These are phyloP conservation scores for Pilatotrama ljubarskyi DNA, from an alignment of 768 basidiomycete genomes.

Conservation along the genomic window DNA sequence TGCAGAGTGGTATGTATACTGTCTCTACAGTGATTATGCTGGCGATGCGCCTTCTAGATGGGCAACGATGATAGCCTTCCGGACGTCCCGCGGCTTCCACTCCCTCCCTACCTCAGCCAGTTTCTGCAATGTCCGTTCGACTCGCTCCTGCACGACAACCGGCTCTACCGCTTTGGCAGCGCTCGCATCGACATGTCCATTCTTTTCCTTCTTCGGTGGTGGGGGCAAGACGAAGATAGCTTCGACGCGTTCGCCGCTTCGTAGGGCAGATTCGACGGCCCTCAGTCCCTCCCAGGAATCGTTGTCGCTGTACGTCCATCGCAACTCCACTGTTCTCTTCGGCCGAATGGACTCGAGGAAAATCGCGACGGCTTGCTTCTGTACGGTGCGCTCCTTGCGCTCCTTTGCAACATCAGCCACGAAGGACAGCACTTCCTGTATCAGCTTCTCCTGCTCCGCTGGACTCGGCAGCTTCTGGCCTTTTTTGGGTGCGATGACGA, in stretches of 20 bases:
- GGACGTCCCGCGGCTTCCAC: constrained; percentile 48
- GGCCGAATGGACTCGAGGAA: constrained; percentile 6
- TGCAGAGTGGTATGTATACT: background rate
- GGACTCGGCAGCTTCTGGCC: constrained; percentile 36
- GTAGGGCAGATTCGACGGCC: background rate
- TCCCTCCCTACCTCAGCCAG: constrained; percentile 52
- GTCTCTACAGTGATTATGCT: constrained; percentile 1
- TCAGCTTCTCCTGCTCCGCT: constrained; percentile 44
- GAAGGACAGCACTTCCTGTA: constrained; percentile 42
- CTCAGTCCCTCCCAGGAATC: constrained; percentile 11
- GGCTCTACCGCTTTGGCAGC: constrained; percentile 3
- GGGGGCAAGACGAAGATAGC: constrained; percentile 10
- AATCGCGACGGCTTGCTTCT: constrained; percentile 26
- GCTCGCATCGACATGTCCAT: background rate
- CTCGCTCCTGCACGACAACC: constrained; percentile 38
- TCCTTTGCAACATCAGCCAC: constrained; percentile 55
- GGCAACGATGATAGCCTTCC: constrained; percentile 37
- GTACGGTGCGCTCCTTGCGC: constrained; percentile 47
- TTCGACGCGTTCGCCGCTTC: constrained; percentile 14
- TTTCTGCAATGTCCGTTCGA: constrained; percentile 41
- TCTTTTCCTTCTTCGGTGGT: constrained; percentile 8
- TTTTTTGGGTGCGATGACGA: constrained; percentile 57
- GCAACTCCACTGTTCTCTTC: constrained; percentile 9
- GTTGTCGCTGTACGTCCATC: constrained; percentile 7
- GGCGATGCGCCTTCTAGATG: constrained; percentile 45